phyloP scores from a whole-genome alignment of 495 filamentous ascomycete genomes.

The Tuber calosporum region DNA sequence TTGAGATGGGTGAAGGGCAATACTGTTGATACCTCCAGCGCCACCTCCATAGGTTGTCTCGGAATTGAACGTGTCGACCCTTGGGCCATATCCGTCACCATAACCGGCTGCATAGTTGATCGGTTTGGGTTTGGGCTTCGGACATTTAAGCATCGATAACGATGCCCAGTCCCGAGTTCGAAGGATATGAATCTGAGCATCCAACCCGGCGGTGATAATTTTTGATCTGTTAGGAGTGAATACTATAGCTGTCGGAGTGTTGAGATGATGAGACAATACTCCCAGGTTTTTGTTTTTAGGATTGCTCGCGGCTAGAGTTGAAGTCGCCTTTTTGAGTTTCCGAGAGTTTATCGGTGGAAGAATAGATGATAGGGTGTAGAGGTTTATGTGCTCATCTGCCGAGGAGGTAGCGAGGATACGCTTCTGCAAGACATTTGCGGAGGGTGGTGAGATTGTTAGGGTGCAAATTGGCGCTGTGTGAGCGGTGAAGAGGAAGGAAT shows the following conservation, averaged over 20 bases:
- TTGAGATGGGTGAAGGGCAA: constrained; percentile 90
- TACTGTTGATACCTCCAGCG: constrained; percentile 88
- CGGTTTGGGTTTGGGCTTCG: constrained; percentile 71
- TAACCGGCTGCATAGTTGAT: constrained; percentile 51
- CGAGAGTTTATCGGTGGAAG: constrained; percentile 44
- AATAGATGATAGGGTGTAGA: constrained; percentile 78
- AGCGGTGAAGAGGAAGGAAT: constrained; percentile 93
- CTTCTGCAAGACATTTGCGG: constrained; percentile 53
- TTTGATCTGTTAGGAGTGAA: constrained; percentile 79
- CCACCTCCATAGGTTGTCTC: constrained; percentile 64
- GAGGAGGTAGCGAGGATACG: constrained; percentile 80
- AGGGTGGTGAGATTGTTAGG: constrained; percentile 75
- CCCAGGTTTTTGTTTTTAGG: constrained; percentile 81
- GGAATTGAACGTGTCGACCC: constrained; percentile 62
- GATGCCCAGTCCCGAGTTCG: constrained; percentile 83
- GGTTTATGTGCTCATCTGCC: constrained; percentile 87
- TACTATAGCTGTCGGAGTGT: constrained; percentile 64
- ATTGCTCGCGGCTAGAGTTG: constrained; percentile 68
- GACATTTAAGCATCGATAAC: constrained; percentile 83
- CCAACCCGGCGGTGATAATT: constrained; percentile 72
- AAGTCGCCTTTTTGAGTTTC: constrained; percentile 55
- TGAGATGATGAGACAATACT: constrained; percentile 73
- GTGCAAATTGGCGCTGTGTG: constrained; percentile 85
- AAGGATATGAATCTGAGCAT: constrained; percentile 79
- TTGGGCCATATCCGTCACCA: constrained; percentile 70